Percentiles rank a stretch among this genome's conserved stretches.
These are phyloP conservation scores for Pythium volutum DNA, from an alignment of 352 stramenopile genomes.

Conservation along the genomic window DNA sequence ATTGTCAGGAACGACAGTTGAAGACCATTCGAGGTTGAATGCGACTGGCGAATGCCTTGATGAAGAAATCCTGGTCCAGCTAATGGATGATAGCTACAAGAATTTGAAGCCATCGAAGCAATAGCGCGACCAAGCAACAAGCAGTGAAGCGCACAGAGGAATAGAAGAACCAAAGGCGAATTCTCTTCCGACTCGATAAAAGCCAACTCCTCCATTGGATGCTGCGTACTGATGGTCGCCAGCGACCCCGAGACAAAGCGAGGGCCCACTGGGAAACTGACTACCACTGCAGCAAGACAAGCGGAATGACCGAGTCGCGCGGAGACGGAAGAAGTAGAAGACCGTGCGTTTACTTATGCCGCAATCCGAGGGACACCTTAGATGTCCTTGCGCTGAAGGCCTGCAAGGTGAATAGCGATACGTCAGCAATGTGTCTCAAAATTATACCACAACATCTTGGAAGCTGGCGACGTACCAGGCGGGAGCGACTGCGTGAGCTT, in stretches of 20 bases:
- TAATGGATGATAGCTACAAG: background rate
- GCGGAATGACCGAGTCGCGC: slow-evolving; percentile 20
- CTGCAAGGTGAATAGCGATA: slow-evolving; percentile 23
- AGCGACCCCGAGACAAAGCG: slow-evolving; percentile 5
- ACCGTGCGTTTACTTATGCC: slow-evolving; percentile 78
- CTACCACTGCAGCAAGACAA: slow-evolving; percentile 21
- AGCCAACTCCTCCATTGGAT: slow-evolving; percentile 26
- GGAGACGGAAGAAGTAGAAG: slow-evolving; percentile 58
- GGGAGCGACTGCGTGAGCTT: slow-evolving; percentile 99
- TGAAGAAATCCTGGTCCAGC: no score
- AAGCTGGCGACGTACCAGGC: slow-evolving; percentile 70
- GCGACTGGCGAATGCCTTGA: no score
- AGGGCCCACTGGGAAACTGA: slow-evolving; percentile 3
- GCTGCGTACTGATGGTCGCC: slow-evolving; percentile 19
- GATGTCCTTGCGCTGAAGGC: slow-evolving; percentile 92
- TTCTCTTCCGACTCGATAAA: slow-evolving; percentile 29
- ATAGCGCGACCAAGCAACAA: background rate
- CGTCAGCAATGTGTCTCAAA: background rate
- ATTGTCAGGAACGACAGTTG: no score
- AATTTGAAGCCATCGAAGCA: background rate
- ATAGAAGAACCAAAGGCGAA: slow-evolving; percentile 28
- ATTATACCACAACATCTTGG: background rate
- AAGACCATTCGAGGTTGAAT: no score
- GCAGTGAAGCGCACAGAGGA: background rate
- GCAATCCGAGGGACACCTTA: slow-evolving; percentile 59